Percentiles rank a stretch among this genome's conserved stretches.
Evolutionary conservation across 2,329 filamentous ascomycete genomes (phyloP).

Genomic region (Elsinoe arachidis): DNA sequence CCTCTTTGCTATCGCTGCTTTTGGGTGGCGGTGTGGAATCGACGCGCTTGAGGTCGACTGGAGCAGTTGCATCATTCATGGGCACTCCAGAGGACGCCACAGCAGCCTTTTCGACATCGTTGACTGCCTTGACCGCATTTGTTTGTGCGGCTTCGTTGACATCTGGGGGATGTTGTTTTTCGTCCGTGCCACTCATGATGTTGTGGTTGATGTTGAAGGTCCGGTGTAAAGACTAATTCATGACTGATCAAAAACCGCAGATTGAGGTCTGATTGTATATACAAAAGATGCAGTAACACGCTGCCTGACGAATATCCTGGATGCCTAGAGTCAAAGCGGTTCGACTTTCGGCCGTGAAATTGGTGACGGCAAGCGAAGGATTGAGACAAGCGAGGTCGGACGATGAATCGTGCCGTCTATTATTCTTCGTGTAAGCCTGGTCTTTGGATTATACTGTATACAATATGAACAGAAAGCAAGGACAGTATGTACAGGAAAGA

Average conservation of each 20-base stretch:
- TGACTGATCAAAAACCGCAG: neutral
- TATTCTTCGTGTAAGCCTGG: neutral
- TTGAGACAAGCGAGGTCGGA: constrained; percentile 1
- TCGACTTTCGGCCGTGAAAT: neutral
- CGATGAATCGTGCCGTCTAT: neutral
- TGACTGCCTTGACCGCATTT: constrained; percentile 17
- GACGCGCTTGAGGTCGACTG: neutral
- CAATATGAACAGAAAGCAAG: neutral
- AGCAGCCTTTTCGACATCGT: constrained; percentile 9
- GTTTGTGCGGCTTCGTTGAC: neutral
- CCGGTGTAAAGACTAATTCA: neutral
- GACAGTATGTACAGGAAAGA: neutral
- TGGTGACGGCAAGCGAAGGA: neutral
- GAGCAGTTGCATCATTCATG: neutral
- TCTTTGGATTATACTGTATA: neutral
- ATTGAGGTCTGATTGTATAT: neutral
- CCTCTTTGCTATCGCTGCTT: neutral
- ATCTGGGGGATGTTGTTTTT: neutral
- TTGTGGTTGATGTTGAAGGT: constrained; percentile 19
- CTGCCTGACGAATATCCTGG: neutral
- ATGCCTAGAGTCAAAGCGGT: neutral
- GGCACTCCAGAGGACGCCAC: constrained; percentile 1
- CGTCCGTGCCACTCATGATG: constrained; percentile 1
- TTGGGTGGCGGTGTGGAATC: neutral
- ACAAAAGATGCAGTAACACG: neutral